These are phyloP conservation scores for Schizonepeta tenuifolia DNA, from an alignment of 257 asterid genomes.

Conservation along the genomic window DNA sequence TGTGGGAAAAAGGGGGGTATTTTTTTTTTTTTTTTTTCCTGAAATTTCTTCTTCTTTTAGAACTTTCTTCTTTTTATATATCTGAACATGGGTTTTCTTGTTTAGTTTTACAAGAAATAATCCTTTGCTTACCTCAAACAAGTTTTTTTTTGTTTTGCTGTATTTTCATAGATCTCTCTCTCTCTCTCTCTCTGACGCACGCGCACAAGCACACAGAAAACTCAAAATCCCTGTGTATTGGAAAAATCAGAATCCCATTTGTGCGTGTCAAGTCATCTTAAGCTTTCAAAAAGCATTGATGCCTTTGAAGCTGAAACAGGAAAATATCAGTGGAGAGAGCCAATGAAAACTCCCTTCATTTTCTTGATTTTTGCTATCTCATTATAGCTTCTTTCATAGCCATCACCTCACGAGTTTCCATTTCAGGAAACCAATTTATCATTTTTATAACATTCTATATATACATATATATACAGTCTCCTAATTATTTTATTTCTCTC, in stretches of 20 bases:
- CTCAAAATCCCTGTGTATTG: background rate
- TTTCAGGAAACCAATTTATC: conserved; percentile 21
- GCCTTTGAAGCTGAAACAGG: conserved; percentile 48
- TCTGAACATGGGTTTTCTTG: conserved; percentile 17
- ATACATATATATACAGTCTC: background rate
- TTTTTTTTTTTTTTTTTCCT: background rate
- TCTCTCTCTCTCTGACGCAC: background rate
- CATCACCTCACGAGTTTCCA: conserved; percentile 34
- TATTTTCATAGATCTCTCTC: background rate
- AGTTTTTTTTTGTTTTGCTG: background rate
- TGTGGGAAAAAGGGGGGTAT: background rate
- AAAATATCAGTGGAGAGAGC: conserved; percentile 49
- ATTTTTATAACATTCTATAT: background rate
- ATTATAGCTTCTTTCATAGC: conserved; percentile 26
- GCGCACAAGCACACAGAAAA: background rate
- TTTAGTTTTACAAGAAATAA: conserved; percentile 37
- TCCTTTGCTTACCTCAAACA: background rate
- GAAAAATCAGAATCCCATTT: conserved; percentile 11
- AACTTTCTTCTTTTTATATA: background rate
- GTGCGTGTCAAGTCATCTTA: conserved; percentile 33
- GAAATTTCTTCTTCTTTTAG: background rate
- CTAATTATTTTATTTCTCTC: background rate
- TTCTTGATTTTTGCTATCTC: conserved; percentile 25
- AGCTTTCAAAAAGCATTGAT: conserved; percentile 49
- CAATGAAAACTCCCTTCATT: conserved; percentile 42